A percentile compares a stretch with the other conserved stretches of the same genome.
Evolutionary conservation across 1,284 basidiomycete genomes (phyloP).

Genomic region (Boletus hoseneyae): DNA sequence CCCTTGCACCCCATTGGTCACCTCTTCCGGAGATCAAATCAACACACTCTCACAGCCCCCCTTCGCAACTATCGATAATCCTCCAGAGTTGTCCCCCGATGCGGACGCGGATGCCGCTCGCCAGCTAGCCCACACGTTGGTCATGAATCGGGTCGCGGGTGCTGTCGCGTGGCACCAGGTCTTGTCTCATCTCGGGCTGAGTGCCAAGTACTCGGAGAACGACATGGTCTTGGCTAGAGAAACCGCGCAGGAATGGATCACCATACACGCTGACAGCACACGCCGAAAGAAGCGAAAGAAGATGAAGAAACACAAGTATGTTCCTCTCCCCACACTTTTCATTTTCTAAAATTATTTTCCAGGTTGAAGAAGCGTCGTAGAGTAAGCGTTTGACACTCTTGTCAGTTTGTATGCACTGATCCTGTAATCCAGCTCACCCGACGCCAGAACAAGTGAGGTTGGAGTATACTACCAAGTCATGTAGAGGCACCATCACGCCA

Average conservation of each 20-base stretch:
- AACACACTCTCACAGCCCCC: constrained; percentile 7
- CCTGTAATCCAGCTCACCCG: constrained; percentile 27
- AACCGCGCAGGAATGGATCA: constrained; percentile 55
- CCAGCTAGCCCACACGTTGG: constrained; percentile 64
- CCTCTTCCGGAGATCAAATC: constrained; percentile 10
- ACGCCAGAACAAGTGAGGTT: constrained; percentile 31
- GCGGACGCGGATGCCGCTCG: constrained; percentile 74
- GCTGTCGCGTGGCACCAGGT: constrained; percentile 61
- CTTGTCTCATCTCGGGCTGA: constrained; percentile 57
- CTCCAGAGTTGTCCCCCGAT: constrained; percentile 54
- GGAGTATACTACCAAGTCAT: not conserved
- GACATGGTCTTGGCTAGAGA: constrained; percentile 47
- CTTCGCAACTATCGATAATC: constrained; percentile 40
- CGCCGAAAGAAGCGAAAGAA: constrained; percentile 82
- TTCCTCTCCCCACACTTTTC: constrained; percentile 13
- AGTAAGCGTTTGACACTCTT: constrained; percentile 26
- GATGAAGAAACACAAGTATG: constrained; percentile 91
- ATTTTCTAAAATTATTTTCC: constrained; percentile 7
- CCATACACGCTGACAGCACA: constrained; percentile 70
- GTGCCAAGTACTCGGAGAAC: constrained; percentile 43
- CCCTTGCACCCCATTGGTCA: constrained; percentile 32
- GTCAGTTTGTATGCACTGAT: constrained; percentile 12
- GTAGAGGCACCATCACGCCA: not conserved
- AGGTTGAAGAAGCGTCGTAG: constrained; percentile 47
- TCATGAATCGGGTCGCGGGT: constrained; percentile 59